phyloP scores from a whole-genome alignment of 2,329 filamentous ascomycete species.

The Purpureocillium takamizusanense region DNA sequence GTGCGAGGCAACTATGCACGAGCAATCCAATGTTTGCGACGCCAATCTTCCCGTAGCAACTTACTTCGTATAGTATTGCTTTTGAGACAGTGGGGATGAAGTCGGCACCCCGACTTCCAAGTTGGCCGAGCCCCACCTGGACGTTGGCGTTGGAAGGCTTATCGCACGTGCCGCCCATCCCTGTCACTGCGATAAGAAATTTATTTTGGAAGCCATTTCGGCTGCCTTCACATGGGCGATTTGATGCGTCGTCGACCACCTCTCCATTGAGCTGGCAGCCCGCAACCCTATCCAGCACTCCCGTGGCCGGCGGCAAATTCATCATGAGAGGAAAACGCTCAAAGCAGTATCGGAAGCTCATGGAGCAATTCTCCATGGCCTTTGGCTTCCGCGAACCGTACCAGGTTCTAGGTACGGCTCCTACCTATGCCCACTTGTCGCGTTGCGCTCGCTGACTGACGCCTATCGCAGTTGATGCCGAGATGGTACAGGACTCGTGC shows the following conservation, averaged over 20 bases:
- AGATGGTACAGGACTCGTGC: constrained; percentile 73
- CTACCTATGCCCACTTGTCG: constrained; percentile 4
- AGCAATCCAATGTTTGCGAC: no score
- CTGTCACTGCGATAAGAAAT: constrained; percentile 26
- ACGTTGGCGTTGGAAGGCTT: constrained; percentile 9
- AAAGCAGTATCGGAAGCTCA: constrained; percentile 66
- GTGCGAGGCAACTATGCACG: no score
- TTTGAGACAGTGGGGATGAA: no score
- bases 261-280: no score
- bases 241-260: no score
- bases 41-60: no score
- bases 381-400: constrained; percentile 93
- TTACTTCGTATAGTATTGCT: no score
- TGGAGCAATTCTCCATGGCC: constrained; percentile 80
- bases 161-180: constrained; percentile 22
- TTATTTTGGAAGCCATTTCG: constrained; percentile 19
- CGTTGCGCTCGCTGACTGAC: constrained; percentile 4
- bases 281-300: background rate
- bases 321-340: constrained; percentile 42
- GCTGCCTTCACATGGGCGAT: background rate
- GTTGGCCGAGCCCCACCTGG: no score
- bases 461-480: constrained; percentile 57
- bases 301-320: background rate
- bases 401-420: constrained; percentile 62
- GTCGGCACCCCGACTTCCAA: no score